A percentile compares a stretch with the other conserved stretches of the same genome.
These are phyloP conservation scores for Mortierella sp. DNA, from an alignment of 371 early-diverging fungal species.

Conservation along the genomic window DNA sequence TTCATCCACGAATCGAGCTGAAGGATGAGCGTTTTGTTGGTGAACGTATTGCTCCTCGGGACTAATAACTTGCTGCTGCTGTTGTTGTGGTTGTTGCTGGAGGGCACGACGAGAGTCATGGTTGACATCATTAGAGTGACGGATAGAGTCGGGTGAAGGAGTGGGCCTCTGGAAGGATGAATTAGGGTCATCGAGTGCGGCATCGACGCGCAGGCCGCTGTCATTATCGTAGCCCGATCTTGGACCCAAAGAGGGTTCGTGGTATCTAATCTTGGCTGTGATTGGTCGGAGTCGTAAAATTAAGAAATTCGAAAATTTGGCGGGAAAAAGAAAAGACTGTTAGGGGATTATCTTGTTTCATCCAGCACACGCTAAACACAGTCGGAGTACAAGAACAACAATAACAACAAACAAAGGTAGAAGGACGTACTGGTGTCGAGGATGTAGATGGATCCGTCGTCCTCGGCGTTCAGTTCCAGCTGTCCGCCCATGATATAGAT, in stretches of 20 bases:
- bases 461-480: slow-evolving; percentile 60
- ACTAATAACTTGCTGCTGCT: neutral
- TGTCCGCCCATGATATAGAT: slow-evolving; percentile 80
- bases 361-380: too few relatives aligned
- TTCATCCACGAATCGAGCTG: slow-evolving; percentile 22
- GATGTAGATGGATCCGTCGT: slow-evolving; percentile 68
- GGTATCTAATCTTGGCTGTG: slow-evolving; percentile 80
- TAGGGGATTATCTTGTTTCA: neutral
- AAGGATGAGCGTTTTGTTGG: neutral
- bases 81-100: slow-evolving; percentile 4
- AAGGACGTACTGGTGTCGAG: slow-evolving; percentile 72
- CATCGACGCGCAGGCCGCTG: slow-evolving; percentile 14
- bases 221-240: slow-evolving; percentile 34
- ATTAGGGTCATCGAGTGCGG: neutral
- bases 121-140: slow-evolving; percentile 14
- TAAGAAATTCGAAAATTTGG: slow-evolving; percentile 5
- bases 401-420: neutral
- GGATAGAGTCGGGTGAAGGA: slow-evolving; percentile 40
- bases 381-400: neutral
- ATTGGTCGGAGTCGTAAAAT: slow-evolving; percentile 5
- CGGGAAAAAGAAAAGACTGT: neutral
- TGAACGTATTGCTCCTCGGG: slow-evolving; percentile 1
- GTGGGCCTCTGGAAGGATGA: slow-evolving; percentile 17
- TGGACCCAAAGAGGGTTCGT: slow-evolving; percentile 41
- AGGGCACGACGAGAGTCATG: slow-evolving; percentile 18